Base-by-base conservation (phyloP, 2,329 filamentous ascomycete species). In the Herpotrichia juniperi region DNA sequence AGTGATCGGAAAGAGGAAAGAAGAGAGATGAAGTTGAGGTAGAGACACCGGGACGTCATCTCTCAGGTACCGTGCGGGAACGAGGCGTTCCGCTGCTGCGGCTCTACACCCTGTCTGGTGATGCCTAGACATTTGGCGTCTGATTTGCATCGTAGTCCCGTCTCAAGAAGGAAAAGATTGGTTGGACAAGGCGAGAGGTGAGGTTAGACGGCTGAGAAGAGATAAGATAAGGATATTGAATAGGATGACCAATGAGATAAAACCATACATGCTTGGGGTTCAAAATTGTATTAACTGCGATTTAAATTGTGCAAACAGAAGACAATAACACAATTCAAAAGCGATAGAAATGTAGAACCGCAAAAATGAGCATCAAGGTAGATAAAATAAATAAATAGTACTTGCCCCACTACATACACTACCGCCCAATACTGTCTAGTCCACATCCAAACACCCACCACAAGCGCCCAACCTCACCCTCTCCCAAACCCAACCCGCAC, bases 121-220 rank as follows among this genome's bases (percentile, higher is more conserved):
- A 40, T 44, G 60, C 59, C 62, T 45, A 64, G 59, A 46, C 24
- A 52, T 43, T 46, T 55, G 61, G 65, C 60, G 57, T 55, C 43
- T 56, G 56, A 59, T 63, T 53, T 54, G 55, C 53, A 63, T 51
- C 17, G 31, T 48, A 47, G 42, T 14, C 35, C 25, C n/a, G 43
- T 19, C 49, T 53, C 16, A 30, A 47, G 22, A 42, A 25, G 45
- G 47, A 17, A 49, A 43, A n/a, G 50, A 54, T 57, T 63, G 51
- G 58, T 50, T 9, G 40, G 24, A 30, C 32, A 46, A 22, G 28
- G 11, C 19, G 31, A 37, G 21, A 19, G 25, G 12, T 39, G 46
- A 42, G 26, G 34, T 24, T 49, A 16, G 42, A 26, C 4, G 34
- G 17, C 12, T 42, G 43, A 16, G 10, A 19, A 14, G 34, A 42